phyloP scores from a whole-genome alignment of 768 basidiomycete genomes.

The Tricholoma sp. region DNA sequence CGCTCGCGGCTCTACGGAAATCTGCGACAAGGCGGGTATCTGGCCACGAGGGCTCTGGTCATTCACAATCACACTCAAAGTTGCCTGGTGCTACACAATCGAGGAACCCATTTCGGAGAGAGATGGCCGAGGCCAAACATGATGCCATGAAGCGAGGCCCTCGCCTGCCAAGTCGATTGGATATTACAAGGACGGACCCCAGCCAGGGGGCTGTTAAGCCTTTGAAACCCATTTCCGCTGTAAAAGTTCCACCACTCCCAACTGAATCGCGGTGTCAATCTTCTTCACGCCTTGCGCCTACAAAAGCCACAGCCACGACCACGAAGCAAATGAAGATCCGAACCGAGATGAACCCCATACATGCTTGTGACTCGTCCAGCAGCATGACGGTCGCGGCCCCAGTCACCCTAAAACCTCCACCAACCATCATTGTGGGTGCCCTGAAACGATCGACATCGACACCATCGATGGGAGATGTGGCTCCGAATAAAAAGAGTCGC shows the following conservation, averaged over 20 bases:
- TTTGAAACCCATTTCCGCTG: slow-evolving; percentile 20
- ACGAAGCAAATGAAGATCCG: neutral
- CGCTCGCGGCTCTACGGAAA: neutral
- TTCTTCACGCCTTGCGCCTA: slow-evolving; percentile 1
- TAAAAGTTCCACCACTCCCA: slow-evolving; percentile 22
- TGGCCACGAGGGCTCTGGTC: neutral
- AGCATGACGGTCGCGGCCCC: neutral
- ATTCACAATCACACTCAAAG: neutral
- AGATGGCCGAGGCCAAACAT: neutral
- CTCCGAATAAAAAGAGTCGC: neutral
- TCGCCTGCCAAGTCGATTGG: neutral
- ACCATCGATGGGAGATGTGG: neutral
- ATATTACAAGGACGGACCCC: neutral
- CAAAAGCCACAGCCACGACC: neutral
- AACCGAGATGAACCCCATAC: neutral
- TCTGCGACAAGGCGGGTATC: neutral
- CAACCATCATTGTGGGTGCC: neutral
- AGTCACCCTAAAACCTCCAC: neutral
- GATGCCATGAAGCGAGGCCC: neutral
- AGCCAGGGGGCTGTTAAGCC: slow-evolving; percentile 7
- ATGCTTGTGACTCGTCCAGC: neutral
- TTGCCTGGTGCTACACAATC: slow-evolving; percentile 1
- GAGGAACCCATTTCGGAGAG: slow-evolving; percentile 16
- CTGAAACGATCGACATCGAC: neutral
- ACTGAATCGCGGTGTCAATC: slow-evolving; percentile 7